Evolutionary conservation across 345 rosid genomes (phyloP), one percentile per base, ranked within the genome.

Genomic region (Salix suchowensis): DNA sequence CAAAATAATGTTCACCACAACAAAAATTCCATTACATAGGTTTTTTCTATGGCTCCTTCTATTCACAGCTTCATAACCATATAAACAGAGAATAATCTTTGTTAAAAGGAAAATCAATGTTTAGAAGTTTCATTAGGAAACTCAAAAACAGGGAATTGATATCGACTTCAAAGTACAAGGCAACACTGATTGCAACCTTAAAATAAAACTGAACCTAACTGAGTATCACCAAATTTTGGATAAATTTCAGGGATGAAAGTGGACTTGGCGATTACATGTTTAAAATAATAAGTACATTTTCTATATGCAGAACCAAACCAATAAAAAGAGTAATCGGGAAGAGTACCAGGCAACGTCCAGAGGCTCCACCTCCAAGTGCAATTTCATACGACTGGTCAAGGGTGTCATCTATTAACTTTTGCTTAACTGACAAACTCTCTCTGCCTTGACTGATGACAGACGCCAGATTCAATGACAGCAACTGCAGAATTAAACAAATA

Each of bases 341-440:
- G n/a, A 21, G 28, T 85, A 87, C 88, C 88, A 92, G 83, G 78
- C 97, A 92, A 52, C 50, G 74, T 62, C 92, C 92, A 79, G 88
- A 90, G 60, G 74, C 85, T 81, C 89, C 88, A 69, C 88, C 87
- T 5, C 89, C 93, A 79, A 90, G 88, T 74, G 82, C 87, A 65
- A 90, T 88, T 84, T 85, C 87, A 67, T 86, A 92, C 0, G 94
- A 87, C 34, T 74, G 87, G 62, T 72, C 84, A 30, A 92, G 85
- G 16, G 71, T 83, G 12, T 84, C 78, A 9, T 86, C 85, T n/a
- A 92, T 92, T 75, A 87, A 71, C 82, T 86, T 87, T 74, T 68
- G 87, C 86, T 86, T 89, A 68, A 65, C 75, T 55, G 77, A 80
- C 78, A 89, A 82, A 85, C 90, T 90, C 76, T 44, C 74, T 77